Evolutionary conservation across 2,329 filamentous ascomycete species (phyloP), one percentile per base, ranked within the genome.

Genomic region (Cladosporium sp.): DNA sequence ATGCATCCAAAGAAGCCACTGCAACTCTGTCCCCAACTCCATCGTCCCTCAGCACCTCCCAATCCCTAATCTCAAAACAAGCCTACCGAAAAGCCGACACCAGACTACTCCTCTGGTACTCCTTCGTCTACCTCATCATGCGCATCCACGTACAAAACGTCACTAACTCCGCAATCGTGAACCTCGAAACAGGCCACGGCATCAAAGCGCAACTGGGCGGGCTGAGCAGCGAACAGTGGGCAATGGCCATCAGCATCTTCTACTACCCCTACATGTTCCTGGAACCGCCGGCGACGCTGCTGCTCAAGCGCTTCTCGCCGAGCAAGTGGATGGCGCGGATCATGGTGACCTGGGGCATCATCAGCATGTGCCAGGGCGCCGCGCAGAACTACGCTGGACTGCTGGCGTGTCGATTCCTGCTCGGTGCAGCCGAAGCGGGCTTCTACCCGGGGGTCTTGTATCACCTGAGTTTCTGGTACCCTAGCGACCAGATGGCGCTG

Each of bases 241-340:
- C 75, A 3, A 76, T 73, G 74, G 70, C 72, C 11, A 63, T 77
- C 46, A 71, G 69, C 37, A 74, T 75, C 55, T 77, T 78, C 67
- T 77, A 73, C 69, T 77, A 76, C 44, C 75, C 75, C 2, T 76
- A 77, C 62, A 73, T 76, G 69, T 67, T 74, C 35, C 72, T 76
- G 14, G 92, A 81, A 49, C 75, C 75, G 29, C 70, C 72, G 5
- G 77, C 78, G 50, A 82, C 81, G 69, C 81, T 83, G 80, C 72
- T 82, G 61, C 75, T 82, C 66, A 81, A 79, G 79, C 75, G 79
- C n/a, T 74, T 81, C 8, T 76, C 73, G 49, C 80, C 80, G 0
- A 78, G 78, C 16, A 73, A 78, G 2, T 82, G 81, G 72, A 79
- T 82, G 75, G 76, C 76, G 14, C 68, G 72, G 1, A 80, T 78